These are phyloP conservation scores for Nicotiana knightiana DNA, from an alignment of 257 asterid genomes.

Conservation along the genomic window DNA sequence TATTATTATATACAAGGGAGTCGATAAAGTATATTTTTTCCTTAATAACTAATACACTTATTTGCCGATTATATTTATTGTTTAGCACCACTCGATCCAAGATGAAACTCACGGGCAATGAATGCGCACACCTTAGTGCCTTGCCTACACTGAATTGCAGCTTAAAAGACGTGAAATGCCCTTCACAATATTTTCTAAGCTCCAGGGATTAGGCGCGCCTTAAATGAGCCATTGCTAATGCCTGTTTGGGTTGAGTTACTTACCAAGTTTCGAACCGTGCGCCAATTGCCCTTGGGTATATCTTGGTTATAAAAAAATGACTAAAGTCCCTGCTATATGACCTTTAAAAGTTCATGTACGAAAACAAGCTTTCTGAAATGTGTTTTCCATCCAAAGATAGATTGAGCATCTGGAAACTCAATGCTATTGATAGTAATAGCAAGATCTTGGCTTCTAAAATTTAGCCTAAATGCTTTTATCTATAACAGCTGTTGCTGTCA, in stretches of 20 bases:
- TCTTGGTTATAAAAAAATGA: background rate
- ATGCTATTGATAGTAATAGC: background rate
- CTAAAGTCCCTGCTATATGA: background rate
- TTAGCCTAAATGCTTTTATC: background rate
- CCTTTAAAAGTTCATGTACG: background rate
- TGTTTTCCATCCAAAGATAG: background rate
- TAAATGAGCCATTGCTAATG: no score
- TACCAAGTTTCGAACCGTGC: background rate
- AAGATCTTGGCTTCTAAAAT: background rate
- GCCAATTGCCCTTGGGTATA: background rate
- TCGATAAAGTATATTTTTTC: background rate
- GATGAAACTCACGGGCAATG: no score
- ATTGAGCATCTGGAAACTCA: background rate
- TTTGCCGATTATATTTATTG: no score
- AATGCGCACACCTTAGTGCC: no score
- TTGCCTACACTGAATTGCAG: no score
- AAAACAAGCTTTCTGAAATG: background rate
- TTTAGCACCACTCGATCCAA: no score
- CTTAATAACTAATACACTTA: no score
- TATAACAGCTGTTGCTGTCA: background rate
- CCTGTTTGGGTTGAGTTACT: background rate
- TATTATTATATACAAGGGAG: slow-evolving; percentile 13
- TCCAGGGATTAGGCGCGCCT: no score
- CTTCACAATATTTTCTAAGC: no score
- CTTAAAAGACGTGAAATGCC: no score